Evolutionary conservation across 2,329 filamentous ascomycete genomes (phyloP).

Genomic region (Cercospora brassicicola): DNA sequence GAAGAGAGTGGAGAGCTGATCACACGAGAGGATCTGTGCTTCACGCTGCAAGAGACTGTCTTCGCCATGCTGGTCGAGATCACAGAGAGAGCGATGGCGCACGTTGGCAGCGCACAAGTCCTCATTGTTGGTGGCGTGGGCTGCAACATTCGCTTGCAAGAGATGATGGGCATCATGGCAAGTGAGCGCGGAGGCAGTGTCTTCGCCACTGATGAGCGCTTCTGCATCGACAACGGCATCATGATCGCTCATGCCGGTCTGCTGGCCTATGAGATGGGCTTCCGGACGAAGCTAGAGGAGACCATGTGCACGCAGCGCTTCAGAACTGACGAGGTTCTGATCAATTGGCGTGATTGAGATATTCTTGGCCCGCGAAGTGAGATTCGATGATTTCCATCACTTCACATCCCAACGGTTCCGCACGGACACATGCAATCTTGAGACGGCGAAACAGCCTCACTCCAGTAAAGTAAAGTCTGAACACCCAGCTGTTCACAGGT

Average conservation of each 20-base stretch:
- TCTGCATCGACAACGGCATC: slow-evolving; percentile 98
- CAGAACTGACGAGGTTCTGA: slow-evolving; percentile 53
- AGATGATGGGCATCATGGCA: slow-evolving; percentile 99
- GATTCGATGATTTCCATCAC: neutral
- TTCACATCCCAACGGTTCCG: neutral
- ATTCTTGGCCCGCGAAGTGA: neutral
- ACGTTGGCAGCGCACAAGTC: slow-evolving; percentile 87
- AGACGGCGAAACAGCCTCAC: neutral
- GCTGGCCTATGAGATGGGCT: slow-evolving; percentile 78
- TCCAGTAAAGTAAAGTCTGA: neutral
- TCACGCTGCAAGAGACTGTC: slow-evolving; percentile 91
- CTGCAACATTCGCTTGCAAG: slow-evolving; percentile 88
- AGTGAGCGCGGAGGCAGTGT: slow-evolving; percentile 82
- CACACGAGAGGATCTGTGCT: slow-evolving; percentile 84
- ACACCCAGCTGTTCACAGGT: neutral
- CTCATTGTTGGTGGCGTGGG: slow-evolving; percentile 94
- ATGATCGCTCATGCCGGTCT: slow-evolving; percentile 98
- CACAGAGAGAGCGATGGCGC: slow-evolving; percentile 96
- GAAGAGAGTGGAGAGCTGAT: slow-evolving; percentile 58
- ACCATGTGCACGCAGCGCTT: slow-evolving; percentile 65
- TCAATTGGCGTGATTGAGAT: slow-evolving; percentile 50
- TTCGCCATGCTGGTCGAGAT: slow-evolving; percentile 98
- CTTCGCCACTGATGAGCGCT: slow-evolving; percentile 93
- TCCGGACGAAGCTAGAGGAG: slow-evolving; percentile 72
- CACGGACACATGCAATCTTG: neutral